phyloP scores from a whole-genome alignment of 768 basidiomycete genomes.

The Leccinum sublutescens region DNA sequence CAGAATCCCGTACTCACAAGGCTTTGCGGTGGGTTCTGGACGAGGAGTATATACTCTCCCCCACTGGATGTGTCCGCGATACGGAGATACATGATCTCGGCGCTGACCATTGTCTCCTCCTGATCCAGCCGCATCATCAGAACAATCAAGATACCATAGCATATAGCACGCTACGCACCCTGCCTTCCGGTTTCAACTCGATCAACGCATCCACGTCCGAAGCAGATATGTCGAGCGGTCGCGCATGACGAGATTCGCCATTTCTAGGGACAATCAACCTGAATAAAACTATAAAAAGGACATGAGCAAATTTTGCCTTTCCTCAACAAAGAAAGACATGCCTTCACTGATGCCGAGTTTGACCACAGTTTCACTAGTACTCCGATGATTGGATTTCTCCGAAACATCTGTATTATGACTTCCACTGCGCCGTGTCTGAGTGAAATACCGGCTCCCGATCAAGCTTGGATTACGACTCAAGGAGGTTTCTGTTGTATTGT shows the following conservation, averaged over 20 bases:
- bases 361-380: slow-evolving; percentile 44
- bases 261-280: slow-evolving; percentile 51
- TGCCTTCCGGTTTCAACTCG: slow-evolving; percentile 69
- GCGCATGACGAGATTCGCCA: slow-evolving; percentile 25
- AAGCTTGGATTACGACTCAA: slow-evolving; percentile 59
- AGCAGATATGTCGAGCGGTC: slow-evolving; percentile 56
- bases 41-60: slow-evolving; percentile 42
- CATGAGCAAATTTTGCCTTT: not conserved
- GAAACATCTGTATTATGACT: slow-evolving; percentile 43
- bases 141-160: not conserved
- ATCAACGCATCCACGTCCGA: slow-evolving; percentile 63
- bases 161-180: slow-evolving; percentile 42
- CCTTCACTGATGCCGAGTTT: slow-evolving; percentile 52
- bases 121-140: slow-evolving; percentile 28
- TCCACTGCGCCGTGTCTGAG: slow-evolving; percentile 35
- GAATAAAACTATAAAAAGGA: slow-evolving; percentile 33
- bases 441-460: slow-evolving; percentile 79
- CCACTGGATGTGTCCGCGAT: slow-evolving; percentile 47
- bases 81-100: slow-evolving; percentile 61
- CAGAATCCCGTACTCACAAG: slow-evolving; percentile 45
- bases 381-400: slow-evolving; percentile 19
- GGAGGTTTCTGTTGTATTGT: slow-evolving; percentile 28
- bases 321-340: slow-evolving; percentile 4
- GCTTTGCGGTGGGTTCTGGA: slow-evolving; percentile 53
- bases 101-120: slow-evolving; percentile 68